Percentiles rank a stretch among this genome's conserved stretches.
Evolutionary conservation across 2,329 filamentous ascomycete genomes (phyloP).

Genomic region (Tolypocladium ophioglossoides): DNA sequence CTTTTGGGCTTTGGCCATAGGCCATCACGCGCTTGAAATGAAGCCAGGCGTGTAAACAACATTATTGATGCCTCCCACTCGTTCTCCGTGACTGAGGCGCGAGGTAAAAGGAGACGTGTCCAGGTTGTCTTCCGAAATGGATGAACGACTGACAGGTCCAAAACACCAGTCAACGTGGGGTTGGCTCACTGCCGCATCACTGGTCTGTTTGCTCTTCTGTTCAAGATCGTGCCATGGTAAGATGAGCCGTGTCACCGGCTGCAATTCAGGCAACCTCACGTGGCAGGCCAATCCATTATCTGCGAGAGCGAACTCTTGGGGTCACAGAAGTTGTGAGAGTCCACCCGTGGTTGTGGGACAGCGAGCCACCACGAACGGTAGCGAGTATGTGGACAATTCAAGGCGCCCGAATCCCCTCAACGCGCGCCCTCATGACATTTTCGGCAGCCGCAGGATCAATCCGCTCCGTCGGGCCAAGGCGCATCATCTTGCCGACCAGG

Average conservation of each 20-base stretch:
- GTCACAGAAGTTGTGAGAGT: not conserved
- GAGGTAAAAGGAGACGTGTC: too few species aligned
- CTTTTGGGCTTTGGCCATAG: too few species aligned
- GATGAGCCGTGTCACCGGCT: not conserved
- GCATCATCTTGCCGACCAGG: slow-evolving; percentile 49
- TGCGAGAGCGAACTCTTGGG: not conserved
- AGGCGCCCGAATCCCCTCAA: slow-evolving; percentile 9
- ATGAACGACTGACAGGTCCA: too few species aligned
- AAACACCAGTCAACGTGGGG: too few species aligned
- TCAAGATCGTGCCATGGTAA: not conserved
- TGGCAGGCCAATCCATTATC: not conserved
- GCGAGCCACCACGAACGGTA: not conserved
- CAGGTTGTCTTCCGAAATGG: too few species aligned
- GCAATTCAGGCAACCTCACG: not conserved
- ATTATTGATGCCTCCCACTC: too few species aligned
- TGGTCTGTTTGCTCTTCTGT: too few species aligned
- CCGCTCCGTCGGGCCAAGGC: slow-evolving; percentile 39
- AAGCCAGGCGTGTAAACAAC: too few species aligned
- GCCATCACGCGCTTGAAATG: too few species aligned
- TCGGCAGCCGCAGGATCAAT: slow-evolving; percentile 44
- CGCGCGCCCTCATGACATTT: slow-evolving; percentile 27
- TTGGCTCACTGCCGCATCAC: too few species aligned
- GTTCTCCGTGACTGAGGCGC: too few species aligned
- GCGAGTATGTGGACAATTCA: not conserved
- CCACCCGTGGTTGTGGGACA: not conserved